Evolutionary conservation across 495 filamentous ascomycete species (phyloP), one percentile per base, ranked within the genome.

Genomic region (Neurospora cerealis): DNA sequence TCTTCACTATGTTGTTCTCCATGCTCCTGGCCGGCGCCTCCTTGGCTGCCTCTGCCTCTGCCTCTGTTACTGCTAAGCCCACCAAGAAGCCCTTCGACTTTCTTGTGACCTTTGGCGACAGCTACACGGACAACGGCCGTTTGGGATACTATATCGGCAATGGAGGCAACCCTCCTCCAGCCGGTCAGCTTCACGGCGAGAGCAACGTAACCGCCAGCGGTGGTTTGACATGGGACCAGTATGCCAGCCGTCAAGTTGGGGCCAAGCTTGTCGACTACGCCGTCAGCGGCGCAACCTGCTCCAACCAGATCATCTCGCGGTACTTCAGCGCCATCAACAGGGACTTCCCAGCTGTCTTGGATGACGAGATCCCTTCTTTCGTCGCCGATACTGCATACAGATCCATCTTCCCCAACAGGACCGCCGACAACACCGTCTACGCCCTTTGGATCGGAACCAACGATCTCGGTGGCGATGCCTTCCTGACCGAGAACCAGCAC

Each of bases 361-460:
- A 89, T 36, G 93, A 93, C 78, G 89, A 93, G 79, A 78, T 93
- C 17, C 88, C 90, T 1, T 90, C 91, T 3, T 93, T 90, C 80
- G 72, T 87, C n/a, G 88, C 88, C 17, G 92, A 94, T 71, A 82
- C 83, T 38, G 76, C 81, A 15, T 88, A 82, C 72, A 83, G 84
- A 40, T 76, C 85, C 5, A 75, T 86, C 19, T 91, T 89, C 80
- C 81, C 87, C 37, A 80, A 83, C 70, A 84, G 87, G 69, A 83
- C 82, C 1, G 73, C 84, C 21, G 77, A 85, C n/a, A 88, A 89
- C 73, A 91, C 90, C 4, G 89, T 92, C 6, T 93, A 92, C 75
- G 83, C 89, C 1, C 86, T 93, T 42, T 95, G 91, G 91, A 93
- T 93, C 75, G 92, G 92, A 0, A 93, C 91, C 71, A 94, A 93